Evolutionary conservation across 2,329 filamentous ascomycete genomes (phyloP).

Genomic region (Penicillium sp.): DNA sequence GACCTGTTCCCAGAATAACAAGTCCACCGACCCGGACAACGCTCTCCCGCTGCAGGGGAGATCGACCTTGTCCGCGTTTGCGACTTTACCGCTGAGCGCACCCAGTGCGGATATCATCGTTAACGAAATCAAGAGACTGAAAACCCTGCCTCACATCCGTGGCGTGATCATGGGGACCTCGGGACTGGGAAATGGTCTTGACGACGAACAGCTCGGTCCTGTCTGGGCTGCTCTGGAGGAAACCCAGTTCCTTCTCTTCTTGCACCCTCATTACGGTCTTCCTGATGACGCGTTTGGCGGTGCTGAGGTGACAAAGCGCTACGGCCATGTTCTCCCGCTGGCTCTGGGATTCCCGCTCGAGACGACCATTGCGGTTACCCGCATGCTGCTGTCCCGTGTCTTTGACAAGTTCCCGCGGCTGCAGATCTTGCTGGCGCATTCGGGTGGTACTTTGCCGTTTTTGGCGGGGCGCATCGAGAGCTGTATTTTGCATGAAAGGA

Average conservation of each 20-base stretch:
- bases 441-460: constrained; percentile 80
- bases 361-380: constrained; percentile 78
- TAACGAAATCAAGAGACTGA: constrained; percentile 55
- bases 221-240: constrained; percentile 63
- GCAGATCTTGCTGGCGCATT: constrained; percentile 73
- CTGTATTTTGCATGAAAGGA: constrained; percentile 72
- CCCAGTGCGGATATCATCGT: constrained; percentile 52
- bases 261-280: constrained; percentile 88
- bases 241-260: constrained; percentile 60
- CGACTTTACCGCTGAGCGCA: constrained; percentile 67
- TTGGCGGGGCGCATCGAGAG: constrained; percentile 80
- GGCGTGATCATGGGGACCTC: constrained; percentile 85
- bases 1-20: constrained; percentile 53
- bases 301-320: constrained; percentile 57
- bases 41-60: constrained; percentile 38
- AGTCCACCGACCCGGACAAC: constrained; percentile 14
- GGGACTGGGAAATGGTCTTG: constrained; percentile 68
- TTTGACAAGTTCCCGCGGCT: constrained; percentile 66
- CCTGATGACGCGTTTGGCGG: constrained; percentile 75
- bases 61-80: constrained; percentile 72
- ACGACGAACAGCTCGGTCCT: constrained; percentile 64
- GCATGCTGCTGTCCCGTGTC: constrained; percentile 79
- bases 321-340: constrained; percentile 78
- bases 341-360: constrained; percentile 84
- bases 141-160: constrained; percentile 57